Evolutionary conservation across 2,329 filamentous ascomycete species (phyloP), one percentile per base, ranked within the genome.

Genomic region (Hypoxylon sp.): DNA sequence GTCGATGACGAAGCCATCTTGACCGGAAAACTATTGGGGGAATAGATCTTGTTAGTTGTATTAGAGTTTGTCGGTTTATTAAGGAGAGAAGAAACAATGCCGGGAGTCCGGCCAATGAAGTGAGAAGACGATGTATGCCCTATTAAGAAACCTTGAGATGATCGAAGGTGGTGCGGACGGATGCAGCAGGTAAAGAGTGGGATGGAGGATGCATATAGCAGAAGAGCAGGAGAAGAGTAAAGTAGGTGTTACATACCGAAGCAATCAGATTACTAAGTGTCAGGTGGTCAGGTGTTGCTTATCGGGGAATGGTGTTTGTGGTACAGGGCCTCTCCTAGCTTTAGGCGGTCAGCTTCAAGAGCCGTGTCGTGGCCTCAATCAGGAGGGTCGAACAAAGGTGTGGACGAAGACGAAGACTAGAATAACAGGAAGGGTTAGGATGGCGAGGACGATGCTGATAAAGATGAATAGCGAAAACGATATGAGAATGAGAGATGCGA

Each of bases 1-100:
- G 67, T 46, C 58, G 77, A 74, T 70, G 79, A 71, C 64, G 81
- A 79, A 66, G 81, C 81, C 81, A 81, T 81, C 54, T 68, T 74
- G 1, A 65, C 57, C 71, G 60, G 57, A 64, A 40, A 20, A 46
- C 59, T 66, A 55, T 22, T 58, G 44, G 33, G 22, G 46, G 11
- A 48, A 49, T 17, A 50, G 17, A 57, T 33, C 11, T 63, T 33
- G 54, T 61, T 46, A 67, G 56, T 46, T 59, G 25, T n/a, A 22
- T 49, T 54, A 55, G 1, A 48, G 44, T 64, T 49, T 25, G 7
- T 25, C 1, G 30, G 44, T 30, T 54, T 46, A 14, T 53, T 35
- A 51, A 31, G 10, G 44, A 35, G 35, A 33, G 13, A 20, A 31
- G 33, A 20, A 25, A 48, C 14, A 25, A 42, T n/a, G 25, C 30